Conservation (phyloP, 1,284 basidiomycete species). For the Cryptococcus jaspeensis region DNA sequence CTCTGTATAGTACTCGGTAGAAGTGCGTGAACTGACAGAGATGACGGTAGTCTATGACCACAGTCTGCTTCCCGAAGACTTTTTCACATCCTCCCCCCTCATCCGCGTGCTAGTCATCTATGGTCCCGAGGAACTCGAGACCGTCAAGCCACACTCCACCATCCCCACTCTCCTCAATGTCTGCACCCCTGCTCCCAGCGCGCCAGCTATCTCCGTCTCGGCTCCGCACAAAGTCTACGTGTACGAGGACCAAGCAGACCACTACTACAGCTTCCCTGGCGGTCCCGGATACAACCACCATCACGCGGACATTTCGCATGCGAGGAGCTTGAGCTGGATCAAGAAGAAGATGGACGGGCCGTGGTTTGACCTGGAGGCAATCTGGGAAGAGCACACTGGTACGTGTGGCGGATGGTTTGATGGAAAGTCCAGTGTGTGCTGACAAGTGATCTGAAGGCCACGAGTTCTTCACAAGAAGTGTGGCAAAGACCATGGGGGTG, state of each 20-base stretch:
- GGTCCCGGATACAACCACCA: constrained; percentile 2
- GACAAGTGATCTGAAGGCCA: constrained; percentile 4
- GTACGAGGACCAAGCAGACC: constrained; percentile 2
- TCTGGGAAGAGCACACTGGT: constrained; percentile 14
- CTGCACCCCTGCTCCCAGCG: neutral
- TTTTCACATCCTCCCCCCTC: neutral
- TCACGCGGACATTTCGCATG: constrained; percentile 10
- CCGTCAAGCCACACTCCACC: neutral
- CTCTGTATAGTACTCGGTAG: neutral
- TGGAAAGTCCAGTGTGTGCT: neutral
- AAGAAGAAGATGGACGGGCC: constrained; percentile 13
- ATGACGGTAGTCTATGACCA: constrained; percentile 6
- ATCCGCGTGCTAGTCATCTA: constrained; percentile 3
- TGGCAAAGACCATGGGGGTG: constrained; percentile 33
- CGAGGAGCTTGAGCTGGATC: constrained; percentile 9
- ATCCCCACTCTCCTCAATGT: constrained; percentile 4
- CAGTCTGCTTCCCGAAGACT: constrained; percentile 5
- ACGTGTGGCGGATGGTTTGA: neutral
- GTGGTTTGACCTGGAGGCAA: constrained; percentile 11
- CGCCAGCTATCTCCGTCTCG: too few relatives aligned
- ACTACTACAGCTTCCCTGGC: constrained; percentile 6
- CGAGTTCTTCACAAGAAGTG: constrained; percentile 28
- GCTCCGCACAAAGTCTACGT: constrained; percentile 1
- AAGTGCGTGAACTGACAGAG: neutral
- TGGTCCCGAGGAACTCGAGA: neutral